A percentile compares a stretch with the other conserved stretches of the same genome.
phyloP scores from a whole-genome alignment of 345 rosid species.

The Populus simonii region DNA sequence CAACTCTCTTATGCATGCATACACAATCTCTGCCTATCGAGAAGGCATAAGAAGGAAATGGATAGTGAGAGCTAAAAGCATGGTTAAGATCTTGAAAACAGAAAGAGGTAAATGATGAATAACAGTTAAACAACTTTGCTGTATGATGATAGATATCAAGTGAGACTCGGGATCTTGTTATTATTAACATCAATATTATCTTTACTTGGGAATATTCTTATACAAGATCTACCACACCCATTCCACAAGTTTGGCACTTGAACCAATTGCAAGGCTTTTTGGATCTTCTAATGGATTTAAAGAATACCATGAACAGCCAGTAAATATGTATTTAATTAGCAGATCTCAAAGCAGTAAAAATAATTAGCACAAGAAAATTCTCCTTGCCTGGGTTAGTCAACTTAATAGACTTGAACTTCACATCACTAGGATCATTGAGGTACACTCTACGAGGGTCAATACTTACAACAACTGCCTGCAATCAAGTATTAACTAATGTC shows the following conservation, averaged over 20 bases:
- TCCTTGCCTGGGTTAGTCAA: slow-evolving; percentile 65
- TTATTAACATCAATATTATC: background rate
- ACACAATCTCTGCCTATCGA: background rate
- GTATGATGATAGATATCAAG: background rate
- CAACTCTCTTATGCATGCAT: background rate
- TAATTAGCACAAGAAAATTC: background rate
- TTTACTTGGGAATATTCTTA: background rate
- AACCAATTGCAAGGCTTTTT: background rate
- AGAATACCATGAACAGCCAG: background rate
- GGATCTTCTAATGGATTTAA: background rate
- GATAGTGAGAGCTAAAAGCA: background rate
- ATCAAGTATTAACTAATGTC: slow-evolving; percentile 15
- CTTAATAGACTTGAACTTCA: slow-evolving; percentile 59
- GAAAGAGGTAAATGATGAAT: background rate
- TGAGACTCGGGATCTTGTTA: background rate
- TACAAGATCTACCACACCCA: background rate
- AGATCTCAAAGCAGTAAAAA: background rate
- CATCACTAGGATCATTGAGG: slow-evolving; percentile 64
- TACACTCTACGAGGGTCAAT: slow-evolving; percentile 93
- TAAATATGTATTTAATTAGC: background rate
- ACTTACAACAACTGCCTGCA: slow-evolving; percentile 97
- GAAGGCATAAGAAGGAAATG: background rate
- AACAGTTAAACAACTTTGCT: background rate
- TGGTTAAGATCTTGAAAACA: background rate
- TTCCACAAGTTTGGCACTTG: background rate